phyloP scores from a whole-genome alignment of 2,329 filamentous ascomycete genomes.

The Aspergillus sp. region DNA sequence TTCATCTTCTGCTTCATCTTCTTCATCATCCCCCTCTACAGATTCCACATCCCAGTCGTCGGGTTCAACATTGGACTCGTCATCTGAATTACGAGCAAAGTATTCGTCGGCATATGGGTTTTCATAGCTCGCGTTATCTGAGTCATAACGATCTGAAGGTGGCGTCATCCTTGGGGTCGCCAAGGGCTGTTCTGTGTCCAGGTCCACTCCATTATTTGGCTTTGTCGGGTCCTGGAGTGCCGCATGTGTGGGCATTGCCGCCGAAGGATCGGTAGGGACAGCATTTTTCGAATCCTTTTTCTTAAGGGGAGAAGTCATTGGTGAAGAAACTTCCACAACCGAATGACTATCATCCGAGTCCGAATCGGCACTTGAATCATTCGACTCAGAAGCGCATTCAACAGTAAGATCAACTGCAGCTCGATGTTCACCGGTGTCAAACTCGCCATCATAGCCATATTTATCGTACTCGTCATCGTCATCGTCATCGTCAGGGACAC shows the following conservation, averaged over 20 bases:
- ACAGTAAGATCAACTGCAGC: slow-evolving; percentile 1
- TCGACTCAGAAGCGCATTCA: slow-evolving; percentile 11
- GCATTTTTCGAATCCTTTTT: slow-evolving; percentile 6
- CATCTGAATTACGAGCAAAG: slow-evolving; percentile 10
- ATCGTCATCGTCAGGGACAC: slow-evolving; percentile 39
- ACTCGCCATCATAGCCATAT: slow-evolving; percentile 14
- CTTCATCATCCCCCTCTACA: not conserved
- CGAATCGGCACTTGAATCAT: slow-evolving; percentile 14
- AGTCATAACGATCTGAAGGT: slow-evolving; percentile 5
- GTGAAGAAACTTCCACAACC: slow-evolving; percentile 23
- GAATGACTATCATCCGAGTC: slow-evolving; percentile 21
- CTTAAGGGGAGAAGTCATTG: slow-evolving; percentile 23
- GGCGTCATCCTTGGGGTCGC: slow-evolving; percentile 26
- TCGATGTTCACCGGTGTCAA: not conserved
- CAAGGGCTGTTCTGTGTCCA: slow-evolving; percentile 18
- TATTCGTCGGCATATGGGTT: slow-evolving; percentile 5
- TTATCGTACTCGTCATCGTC: slow-evolving; percentile 33
- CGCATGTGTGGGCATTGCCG: not conserved
- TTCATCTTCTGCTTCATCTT: slow-evolving; percentile 10
- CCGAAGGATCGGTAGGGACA: not conserved
- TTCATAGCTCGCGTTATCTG: not conserved
- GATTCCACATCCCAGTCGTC: slow-evolving; percentile 1
- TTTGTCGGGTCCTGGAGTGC: slow-evolving; percentile 17
- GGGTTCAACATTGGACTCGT: not conserved
- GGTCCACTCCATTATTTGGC: slow-evolving; percentile 14